Conservation (phyloP, 1,284 basidiomycete genomes). For the Sanguinoderma infundibulare region DNA sequence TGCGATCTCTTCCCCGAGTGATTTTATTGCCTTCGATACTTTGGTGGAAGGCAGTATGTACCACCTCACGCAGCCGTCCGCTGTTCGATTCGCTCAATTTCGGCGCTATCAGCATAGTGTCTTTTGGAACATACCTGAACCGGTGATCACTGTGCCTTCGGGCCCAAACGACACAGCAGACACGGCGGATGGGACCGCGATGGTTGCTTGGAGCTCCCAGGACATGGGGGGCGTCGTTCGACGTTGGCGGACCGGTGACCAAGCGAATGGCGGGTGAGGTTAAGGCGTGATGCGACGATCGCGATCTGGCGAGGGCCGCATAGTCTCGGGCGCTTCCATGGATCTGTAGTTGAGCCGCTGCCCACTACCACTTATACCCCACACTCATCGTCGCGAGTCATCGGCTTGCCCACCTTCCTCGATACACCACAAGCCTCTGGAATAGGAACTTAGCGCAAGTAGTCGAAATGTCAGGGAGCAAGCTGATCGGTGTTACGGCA, state of each 20-base stretch:
- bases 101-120: no score
- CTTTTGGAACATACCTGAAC: slow-evolving; percentile 27
- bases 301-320: slow-evolving; percentile 3
- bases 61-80: slow-evolving; percentile 71
- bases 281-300: slow-evolving; percentile 4
- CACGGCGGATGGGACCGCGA: slow-evolving; percentile 28
- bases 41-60: slow-evolving; percentile 63
- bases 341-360: slow-evolving; percentile 8
- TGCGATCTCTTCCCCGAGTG: slow-evolving; percentile 60
- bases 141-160: slow-evolving; percentile 25
- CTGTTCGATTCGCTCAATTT: slow-evolving; percentile 37
- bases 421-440: background rate
- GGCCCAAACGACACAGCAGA: slow-evolving; percentile 25
- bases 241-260: background rate
- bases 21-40: slow-evolving; percentile 67
- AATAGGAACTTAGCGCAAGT: background rate
- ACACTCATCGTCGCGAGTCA: no score
- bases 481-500: slow-evolving; percentile 23
- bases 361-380: no score
- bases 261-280: background rate
- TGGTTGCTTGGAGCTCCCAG: slow-evolving; percentile 10
- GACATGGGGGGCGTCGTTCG: background rate
- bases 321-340: slow-evolving; percentile 12
- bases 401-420: no score
- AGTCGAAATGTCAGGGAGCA: slow-evolving; percentile 8